Percentiles rank a stretch among this genome's conserved stretches.
Conservation (phyloP, 768 basidiomycete species). For the Pleurotus djamor region DNA sequence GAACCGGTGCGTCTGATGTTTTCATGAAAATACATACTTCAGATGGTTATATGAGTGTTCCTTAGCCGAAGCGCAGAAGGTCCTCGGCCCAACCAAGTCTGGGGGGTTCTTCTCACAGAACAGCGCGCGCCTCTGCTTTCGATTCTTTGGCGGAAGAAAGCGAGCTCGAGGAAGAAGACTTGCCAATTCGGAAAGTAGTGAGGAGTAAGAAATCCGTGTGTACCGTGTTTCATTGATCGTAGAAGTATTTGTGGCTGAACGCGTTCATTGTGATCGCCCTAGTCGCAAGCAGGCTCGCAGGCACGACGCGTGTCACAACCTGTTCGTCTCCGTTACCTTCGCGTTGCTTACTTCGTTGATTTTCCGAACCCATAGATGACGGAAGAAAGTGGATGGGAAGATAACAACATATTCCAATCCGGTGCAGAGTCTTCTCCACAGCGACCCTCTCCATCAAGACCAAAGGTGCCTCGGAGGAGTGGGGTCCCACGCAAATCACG, state of each 20-base stretch:
- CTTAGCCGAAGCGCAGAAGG: conserved; percentile 74
- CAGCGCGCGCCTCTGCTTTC: conserved; percentile 29
- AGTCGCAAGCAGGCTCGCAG: conserved; percentile 49
- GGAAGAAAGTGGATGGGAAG: conserved; percentile 87
- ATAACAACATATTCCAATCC: conserved; percentile 88
- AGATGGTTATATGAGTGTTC: conserved; percentile 5
- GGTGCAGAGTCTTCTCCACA: conserved; percentile 82
- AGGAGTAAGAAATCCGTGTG: conserved; percentile 59
- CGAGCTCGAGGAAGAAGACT: conserved; percentile 69
- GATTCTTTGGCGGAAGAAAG: conserved; percentile 66
- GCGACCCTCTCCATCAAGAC: conserved; percentile 55
- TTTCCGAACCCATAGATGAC: conserved; percentile 17
- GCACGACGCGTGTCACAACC: conserved; percentile 54
- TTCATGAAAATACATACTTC: conserved; percentile 3
- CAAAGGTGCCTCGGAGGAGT: conserved; percentile 40
- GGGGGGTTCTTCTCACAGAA: conserved; percentile 43
- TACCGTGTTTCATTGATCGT: not conserved
- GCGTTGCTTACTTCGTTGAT: conserved; percentile 3
- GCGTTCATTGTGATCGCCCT: not conserved
- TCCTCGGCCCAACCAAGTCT: conserved; percentile 76
- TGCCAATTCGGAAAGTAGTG: conserved; percentile 58
- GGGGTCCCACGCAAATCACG: conserved; percentile 47
- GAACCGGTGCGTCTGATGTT: conserved; percentile 51
- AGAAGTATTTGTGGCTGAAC: conserved; percentile 8
- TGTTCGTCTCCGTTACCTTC: conserved; percentile 19